Base-by-base conservation (phyloP, 192 early-diverging fungal species). In the Backusella sp. region DNA sequence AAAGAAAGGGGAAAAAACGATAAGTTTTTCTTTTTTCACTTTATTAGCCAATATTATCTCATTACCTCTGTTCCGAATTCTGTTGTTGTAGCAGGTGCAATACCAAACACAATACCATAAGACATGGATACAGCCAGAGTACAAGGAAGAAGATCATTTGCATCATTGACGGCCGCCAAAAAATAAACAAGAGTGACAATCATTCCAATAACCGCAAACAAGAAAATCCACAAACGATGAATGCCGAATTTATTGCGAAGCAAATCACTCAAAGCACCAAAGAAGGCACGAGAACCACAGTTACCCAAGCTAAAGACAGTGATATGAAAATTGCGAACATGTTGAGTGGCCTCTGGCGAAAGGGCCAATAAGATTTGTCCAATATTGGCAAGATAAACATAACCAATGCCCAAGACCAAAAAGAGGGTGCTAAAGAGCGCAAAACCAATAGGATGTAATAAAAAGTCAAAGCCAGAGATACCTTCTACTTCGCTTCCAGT, bases 171-270 rank as follows among this genome's bases (percentile, higher is more conserved):
- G 44, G 36, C 12, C 3, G 32, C 53, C 21, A 67, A 67, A 6
- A 77, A 53, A 37, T 80, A 80, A 0, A 76, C 9, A 19, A 69
- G 26, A 36, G 68, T 70, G 2, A 28, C 28, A 17, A 70, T 14
- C 37, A 81, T 67, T 11, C 28, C 52, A 0, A 81, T 23, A 30
- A 77, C 26, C 1, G 73, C 76, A 11, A 67, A 14, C 42, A 73
- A 70, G 35, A 77, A 77, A 32, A 81, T 73, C 80, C 80, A 81
- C 11, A 81, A 26, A n/a, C 80, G 80, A 37, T 77, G 80, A 23
- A 81, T 28, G 19, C 76, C 76, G 14, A 75, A 77, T 41, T 56
- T 36, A 34, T 46, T 59, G 3, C 74, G 77, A n/a, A 77, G 52
- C 6, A 74, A 23, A 68, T 81, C 80, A 37, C 76, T 77, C 23